Evolutionary conservation across 108 stramenopile species (phyloP).

Genomic region (Pseudonitzschia pungens): DNA sequence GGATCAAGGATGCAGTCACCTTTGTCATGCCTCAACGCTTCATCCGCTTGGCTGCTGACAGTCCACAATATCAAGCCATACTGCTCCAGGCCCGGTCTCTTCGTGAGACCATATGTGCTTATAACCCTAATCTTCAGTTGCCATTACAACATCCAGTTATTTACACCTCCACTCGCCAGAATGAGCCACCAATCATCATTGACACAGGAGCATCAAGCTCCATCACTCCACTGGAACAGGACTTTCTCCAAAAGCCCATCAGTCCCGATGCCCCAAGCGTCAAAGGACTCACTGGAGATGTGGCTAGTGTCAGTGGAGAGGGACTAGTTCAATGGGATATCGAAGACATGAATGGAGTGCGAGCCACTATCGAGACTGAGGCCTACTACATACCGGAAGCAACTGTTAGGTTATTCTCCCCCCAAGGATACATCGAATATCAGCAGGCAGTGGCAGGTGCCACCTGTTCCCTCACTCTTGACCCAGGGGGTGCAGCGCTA

Average conservation of each 20-base stretch:
- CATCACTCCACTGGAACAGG: slow-evolving; percentile 26
- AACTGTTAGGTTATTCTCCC: slow-evolving; percentile 26
- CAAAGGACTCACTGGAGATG: not conserved
- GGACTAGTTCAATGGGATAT: slow-evolving; percentile 38
- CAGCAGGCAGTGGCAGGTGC: not conserved
- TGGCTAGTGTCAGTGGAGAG: slow-evolving; percentile 17
- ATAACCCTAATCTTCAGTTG: no score
- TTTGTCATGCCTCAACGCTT: no score
- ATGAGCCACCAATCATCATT: slow-evolving; percentile 26
- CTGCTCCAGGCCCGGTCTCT: no score
- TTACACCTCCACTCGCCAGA: not conserved
- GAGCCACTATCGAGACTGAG: not conserved
- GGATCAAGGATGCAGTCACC: no score
- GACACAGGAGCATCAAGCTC: slow-evolving; percentile 34
- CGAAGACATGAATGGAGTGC: slow-evolving; percentile 6
- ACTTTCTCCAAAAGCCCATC: slow-evolving; percentile 16
- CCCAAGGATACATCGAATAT: slow-evolving; percentile 21
- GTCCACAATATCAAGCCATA: no score
- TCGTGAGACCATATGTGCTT: no score
- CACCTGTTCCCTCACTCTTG: not conserved
- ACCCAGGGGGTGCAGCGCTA: not conserved
- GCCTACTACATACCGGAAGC: slow-evolving; percentile 30
- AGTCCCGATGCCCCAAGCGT: not conserved
- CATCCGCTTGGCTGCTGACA: no score
- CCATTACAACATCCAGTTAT: not conserved